A percentile compares a stretch with the other conserved stretches of the same genome.
These are phyloP conservation scores for Dacryopinax spathularia DNA, from an alignment of 768 basidiomycete species.

Conservation along the genomic window DNA sequence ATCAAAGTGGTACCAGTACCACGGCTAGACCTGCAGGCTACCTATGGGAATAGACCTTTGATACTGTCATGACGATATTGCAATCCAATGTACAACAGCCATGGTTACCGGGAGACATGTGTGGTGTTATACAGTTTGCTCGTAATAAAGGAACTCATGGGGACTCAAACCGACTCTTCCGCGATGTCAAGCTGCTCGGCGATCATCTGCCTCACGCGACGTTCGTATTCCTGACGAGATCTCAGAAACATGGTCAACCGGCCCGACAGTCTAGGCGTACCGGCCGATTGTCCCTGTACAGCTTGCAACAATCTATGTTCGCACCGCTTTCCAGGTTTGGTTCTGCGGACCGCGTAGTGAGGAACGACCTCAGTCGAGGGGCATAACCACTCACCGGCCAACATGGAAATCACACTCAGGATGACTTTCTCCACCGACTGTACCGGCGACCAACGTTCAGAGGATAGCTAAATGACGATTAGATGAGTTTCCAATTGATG, in stretches of 20 bases:
- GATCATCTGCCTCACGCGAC: conserved; percentile 68
- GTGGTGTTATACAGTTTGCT: background rate
- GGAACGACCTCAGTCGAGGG: background rate
- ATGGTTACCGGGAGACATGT: background rate
- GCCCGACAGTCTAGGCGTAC: background rate
- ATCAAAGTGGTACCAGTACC: conserved; percentile 23
- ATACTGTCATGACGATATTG: background rate
- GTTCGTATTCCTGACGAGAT: conserved; percentile 60
- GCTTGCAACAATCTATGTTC: conserved; percentile 93
- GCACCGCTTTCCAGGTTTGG: conserved; percentile 96
- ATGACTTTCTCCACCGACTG: conserved; percentile 96
- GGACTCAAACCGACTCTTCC: background rate
- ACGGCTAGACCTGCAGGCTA: background rate
- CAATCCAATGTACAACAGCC: background rate
- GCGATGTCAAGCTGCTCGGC: conserved; percentile 58
- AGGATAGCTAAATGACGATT: conserved; percentile 85
- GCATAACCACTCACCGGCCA: conserved; percentile 50
- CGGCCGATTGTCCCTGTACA: conserved; percentile 65
- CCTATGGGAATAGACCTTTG: background rate
- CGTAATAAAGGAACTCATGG: background rate
- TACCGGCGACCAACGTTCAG: conserved; percentile 97
- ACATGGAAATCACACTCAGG: conserved; percentile 90
- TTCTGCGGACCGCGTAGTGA: conserved; percentile 34
- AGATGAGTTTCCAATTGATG: conserved; percentile 30
- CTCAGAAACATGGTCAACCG: background rate